Base-by-base conservation (phyloP, 23 red algal genomes). In the Gracilaria caudata region DNA sequence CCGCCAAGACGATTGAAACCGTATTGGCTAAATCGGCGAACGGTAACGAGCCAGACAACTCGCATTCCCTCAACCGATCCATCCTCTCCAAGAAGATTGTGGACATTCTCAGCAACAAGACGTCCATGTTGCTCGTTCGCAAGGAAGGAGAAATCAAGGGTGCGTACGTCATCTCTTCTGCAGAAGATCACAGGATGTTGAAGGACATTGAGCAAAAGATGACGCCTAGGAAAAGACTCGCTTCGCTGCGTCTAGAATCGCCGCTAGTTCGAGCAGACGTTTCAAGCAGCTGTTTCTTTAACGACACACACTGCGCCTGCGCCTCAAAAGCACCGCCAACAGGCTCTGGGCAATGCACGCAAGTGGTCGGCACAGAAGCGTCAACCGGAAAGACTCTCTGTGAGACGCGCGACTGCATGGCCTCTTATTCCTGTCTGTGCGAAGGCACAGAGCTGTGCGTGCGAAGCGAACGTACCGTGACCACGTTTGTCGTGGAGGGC, bases 211-310 rank as follows among this genome's bases (percentile, higher is more conserved):
- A 75, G 26, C 2, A 36, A 47, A 43, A 75, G 70, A 75, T 75
- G 70, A 75, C 70, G 7, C 70, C 70, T n/a, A 45, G 70, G 47
- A 75, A 75, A 26, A 4, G 24, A 26, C 70, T 75, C 14, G 70
- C 37, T 30, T 46, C 70, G 1, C 45, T 59, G 24, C 77, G 77
- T 12, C 24, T 75, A 40, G 39, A 46, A 6, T 49, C 70, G 43
- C 70, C 70, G 16, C 47, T 64, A 20, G 82, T 86, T 20, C 60
- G 82, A 19, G 23, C 61, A 46, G 82, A 30, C 7, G 13, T 73
- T 7, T 86, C 82, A n/a, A 68, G 63, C 36, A 26, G 35, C 36
- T 89, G 85, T 40, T 89, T 89, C 35, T 89, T 89, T 55, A 89
- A 78, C 39, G 85, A 89, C 3, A 78, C 71, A 19, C 44, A 75